A percentile compares a stretch with the other conserved stretches of the same genome.
These are phyloP conservation scores for Tuctoria greenei DNA, from an alignment of 176 grass and related monocot species.

Conservation along the genomic window DNA sequence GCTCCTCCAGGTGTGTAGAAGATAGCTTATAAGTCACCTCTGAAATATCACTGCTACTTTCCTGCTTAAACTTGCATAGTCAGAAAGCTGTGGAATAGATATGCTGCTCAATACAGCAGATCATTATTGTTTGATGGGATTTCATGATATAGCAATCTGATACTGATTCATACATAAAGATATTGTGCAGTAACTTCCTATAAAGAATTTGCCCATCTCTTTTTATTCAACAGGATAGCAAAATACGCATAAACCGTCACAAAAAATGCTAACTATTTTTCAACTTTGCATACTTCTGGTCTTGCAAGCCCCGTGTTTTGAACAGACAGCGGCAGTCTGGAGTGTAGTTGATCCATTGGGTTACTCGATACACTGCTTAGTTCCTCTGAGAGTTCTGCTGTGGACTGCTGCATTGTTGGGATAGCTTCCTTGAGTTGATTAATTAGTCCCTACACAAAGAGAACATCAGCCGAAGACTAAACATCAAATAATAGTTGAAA, in stretches of 20 bases:
- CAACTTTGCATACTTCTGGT: conserved; percentile 39
- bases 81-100: conserved; percentile 36
- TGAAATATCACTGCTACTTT: conserved; percentile 56
- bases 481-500: conserved; percentile 26
- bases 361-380: conserved; percentile 60
- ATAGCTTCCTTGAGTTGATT: conserved; percentile 97
- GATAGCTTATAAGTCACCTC: conserved; percentile 70
- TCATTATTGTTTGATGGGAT: conserved; percentile 3
- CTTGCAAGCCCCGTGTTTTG: conserved; percentile 52
- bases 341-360: conserved; percentile 54
- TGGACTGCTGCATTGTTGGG: conserved; percentile 92
- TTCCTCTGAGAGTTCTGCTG: conserved; percentile 85
- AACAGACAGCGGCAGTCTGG: conserved; percentile 39
- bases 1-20: conserved; percentile 67
- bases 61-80: conserved; percentile 46
- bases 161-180: conserved; percentile 6
- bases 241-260: conserved; percentile 26
- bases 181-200: neutral
- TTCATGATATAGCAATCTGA: conserved; percentile 8
- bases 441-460: conserved; percentile 73
- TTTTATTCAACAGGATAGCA: neutral
- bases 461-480: conserved; percentile 32
- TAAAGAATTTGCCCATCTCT: neutral
- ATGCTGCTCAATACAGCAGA: neutral
- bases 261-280: conserved; percentile 18